Percentiles rank a stretch among this genome's conserved stretches.
Conservation (phyloP, 345 rosid species). For the Atalantia buxifolia region DNA sequence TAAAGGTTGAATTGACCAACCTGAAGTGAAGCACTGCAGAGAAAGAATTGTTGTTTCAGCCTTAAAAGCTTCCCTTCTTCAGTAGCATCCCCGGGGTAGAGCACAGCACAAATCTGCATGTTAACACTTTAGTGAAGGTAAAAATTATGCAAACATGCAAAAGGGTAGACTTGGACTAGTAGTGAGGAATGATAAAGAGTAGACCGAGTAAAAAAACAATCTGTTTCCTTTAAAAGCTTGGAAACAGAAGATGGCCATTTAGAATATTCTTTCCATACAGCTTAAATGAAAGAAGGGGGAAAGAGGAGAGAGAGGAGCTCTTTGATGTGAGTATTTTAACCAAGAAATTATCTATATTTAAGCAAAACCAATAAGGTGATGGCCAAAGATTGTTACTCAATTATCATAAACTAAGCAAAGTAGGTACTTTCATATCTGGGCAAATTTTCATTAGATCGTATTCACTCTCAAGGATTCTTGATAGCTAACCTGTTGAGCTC, state of each 20-base stretch:
- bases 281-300: background rate
- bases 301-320: background rate
- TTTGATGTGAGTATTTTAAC: background rate
- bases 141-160: conserved; percentile 11
- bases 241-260: background rate
- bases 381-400: background rate
- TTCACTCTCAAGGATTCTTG: background rate
- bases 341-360: background rate
- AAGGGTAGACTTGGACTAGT: background rate
- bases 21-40: conserved; percentile 99
- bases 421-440: background rate
- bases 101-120: conserved; percentile 86
- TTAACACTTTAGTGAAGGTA: background rate
- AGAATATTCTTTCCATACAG: background rate
- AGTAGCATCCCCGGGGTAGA: conserved; percentile 99
- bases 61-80: conserved; percentile 92
- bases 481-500: conserved; percentile 66
- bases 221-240: background rate
- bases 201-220: background rate
- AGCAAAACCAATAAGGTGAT: background rate
- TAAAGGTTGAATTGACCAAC: conserved; percentile 33
- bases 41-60: conserved; percentile 93
- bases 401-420: background rate
- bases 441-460: background rate
- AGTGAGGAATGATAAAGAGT: background rate